Evolutionary conservation across 805 yeast species (phyloP).

Genomic region (Maudiozyma serrabonitensis): DNA sequence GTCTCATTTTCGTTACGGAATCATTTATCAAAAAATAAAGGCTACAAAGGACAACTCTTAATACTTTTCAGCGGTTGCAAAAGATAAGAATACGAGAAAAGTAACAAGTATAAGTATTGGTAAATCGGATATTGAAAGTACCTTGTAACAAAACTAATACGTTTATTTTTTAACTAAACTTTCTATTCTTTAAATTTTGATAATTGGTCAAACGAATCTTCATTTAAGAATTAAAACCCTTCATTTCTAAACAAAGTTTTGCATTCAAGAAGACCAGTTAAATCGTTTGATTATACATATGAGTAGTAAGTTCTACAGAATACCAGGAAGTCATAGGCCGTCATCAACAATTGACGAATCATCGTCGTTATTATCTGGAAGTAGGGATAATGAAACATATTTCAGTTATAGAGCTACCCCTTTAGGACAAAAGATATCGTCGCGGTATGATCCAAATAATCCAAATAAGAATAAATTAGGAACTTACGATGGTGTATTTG

Average conservation of each 20-base stretch:
- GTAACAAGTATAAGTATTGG: too few relatives aligned
- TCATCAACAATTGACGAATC: constrained; percentile 13
- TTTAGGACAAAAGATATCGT: constrained; percentile 16
- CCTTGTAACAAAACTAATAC: too few relatives aligned
- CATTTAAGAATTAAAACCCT: too few relatives aligned
- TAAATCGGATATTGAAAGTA: too few relatives aligned
- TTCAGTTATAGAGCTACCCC: constrained; percentile 25
- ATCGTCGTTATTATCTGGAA: constrained; percentile 17
- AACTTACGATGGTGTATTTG: constrained; percentile 81
- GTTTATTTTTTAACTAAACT: too few relatives aligned
- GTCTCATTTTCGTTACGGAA: too few relatives aligned
- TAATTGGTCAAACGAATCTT: too few relatives aligned
- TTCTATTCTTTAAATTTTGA: too few relatives aligned
- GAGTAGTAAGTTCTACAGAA: constrained; percentile 26
- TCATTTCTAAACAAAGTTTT: too few relatives aligned
- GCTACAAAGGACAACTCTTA: too few relatives aligned
- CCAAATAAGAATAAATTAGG: constrained; percentile 46
- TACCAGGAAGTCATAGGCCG: constrained; percentile 29
- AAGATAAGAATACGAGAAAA: background rate
- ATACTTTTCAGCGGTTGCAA: background rate
- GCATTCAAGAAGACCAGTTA: too few relatives aligned
- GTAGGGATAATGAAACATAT: constrained; percentile 19
- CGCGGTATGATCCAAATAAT: constrained; percentile 25
- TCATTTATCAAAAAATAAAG: too few relatives aligned
- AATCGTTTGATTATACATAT: constrained; percentile 1